phyloP scores from a whole-genome alignment of 345 rosid species.

The Alliaria petiolata region DNA sequence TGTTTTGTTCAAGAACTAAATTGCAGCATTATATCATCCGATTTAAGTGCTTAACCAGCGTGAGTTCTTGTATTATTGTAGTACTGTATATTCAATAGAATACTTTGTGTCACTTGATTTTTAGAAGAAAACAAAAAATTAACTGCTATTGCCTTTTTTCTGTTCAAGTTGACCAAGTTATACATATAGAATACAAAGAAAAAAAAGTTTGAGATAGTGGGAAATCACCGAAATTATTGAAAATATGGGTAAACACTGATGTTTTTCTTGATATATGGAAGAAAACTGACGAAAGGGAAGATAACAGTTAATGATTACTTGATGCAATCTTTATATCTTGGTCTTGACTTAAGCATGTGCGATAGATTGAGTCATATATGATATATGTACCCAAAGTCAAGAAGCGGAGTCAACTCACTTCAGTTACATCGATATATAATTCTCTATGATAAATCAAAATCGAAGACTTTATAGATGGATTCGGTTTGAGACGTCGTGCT shows the following conservation, averaged over 20 bases:
- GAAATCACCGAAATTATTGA: conserved; percentile 21
- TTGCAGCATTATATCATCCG: not conserved
- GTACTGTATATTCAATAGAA: not conserved
- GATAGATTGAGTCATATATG: not conserved
- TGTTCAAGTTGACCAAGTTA: conserved; percentile 33
- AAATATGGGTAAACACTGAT: conserved; percentile 6
- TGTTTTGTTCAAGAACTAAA: not conserved
- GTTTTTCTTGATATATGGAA: not conserved
- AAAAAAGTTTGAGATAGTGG: conserved; percentile 27
- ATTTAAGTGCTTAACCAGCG: not conserved
- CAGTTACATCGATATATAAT: not conserved
- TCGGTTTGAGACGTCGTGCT: not conserved
- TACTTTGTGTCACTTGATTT: not conserved
- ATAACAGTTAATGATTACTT: conserved; percentile 21
- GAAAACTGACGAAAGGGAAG: conserved; percentile 9
- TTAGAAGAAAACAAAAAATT: not conserved
- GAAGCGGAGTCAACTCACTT: conserved; percentile 21
- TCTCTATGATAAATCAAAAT: not conserved
- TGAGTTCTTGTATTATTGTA: not conserved
- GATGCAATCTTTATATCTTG: conserved; percentile 11
- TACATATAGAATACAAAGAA: not conserved
- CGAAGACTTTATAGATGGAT: not conserved
- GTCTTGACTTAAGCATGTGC: conserved; percentile 12
- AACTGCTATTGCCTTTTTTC: conserved; percentile 9
- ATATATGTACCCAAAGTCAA: conserved; percentile 9